Evolutionary conservation across 768 basidiomycete species (phyloP).

Genomic region (Naematelia aurantialba): DNA sequence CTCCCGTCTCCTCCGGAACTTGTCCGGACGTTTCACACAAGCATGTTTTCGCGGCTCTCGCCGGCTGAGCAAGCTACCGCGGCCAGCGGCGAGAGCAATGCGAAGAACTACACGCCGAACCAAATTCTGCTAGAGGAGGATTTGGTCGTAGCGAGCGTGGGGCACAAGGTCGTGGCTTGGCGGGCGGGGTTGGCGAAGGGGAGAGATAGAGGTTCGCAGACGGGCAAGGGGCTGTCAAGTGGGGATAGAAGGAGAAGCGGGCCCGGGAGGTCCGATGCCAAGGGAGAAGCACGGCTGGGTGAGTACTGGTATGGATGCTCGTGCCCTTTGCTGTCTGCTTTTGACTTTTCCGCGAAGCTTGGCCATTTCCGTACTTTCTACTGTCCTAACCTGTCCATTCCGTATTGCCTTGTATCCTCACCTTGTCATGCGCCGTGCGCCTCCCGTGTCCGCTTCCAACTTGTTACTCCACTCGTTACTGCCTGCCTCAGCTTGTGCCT

Average conservation of each 20-base stretch:
- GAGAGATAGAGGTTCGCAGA: constrained; percentile 21
- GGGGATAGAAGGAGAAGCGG: constrained; percentile 18
- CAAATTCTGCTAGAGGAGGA: constrained; percentile 46
- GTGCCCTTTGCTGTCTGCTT: not conserved
- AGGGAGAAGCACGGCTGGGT: constrained; percentile 18
- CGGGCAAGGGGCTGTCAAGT: constrained; percentile 22
- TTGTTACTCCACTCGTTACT: too few species aligned
- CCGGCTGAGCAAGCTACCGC: constrained; percentile 22
- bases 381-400: too few species aligned
- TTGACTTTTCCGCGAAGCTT: too few species aligned
- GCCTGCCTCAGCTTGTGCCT: not conserved
- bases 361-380: too few species aligned
- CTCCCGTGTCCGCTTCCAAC: too few species aligned
- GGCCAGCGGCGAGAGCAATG: constrained; percentile 13
- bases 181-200: constrained; percentile 40
- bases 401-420: too few species aligned
- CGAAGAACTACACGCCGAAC: constrained; percentile 36
- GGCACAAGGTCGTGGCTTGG: constrained; percentile 42
- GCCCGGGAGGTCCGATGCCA: constrained; percentile 14
- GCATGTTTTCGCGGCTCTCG: constrained; percentile 17
- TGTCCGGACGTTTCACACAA: constrained; percentile 35
- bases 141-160: constrained; percentile 42
- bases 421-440: too few species aligned
- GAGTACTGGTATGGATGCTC: too few species aligned
- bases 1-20: constrained; percentile 26